Base-by-base conservation (phyloP, 2,329 filamentous ascomycete species). In the Pseudocercospora crystallina region DNA sequence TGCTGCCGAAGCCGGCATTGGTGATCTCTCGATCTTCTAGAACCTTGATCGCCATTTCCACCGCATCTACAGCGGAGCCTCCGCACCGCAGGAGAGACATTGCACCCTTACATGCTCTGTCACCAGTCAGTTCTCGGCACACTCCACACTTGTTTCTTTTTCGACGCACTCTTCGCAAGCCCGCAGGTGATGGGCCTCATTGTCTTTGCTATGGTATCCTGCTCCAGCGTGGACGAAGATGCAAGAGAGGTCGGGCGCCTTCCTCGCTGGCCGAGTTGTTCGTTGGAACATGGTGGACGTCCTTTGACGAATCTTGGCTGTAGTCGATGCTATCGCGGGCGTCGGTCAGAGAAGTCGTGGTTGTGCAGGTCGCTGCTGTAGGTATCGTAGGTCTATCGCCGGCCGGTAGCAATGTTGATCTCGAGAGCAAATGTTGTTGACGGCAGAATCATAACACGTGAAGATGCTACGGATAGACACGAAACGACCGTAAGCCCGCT, bases 171-270 rank as follows among this genome's bases (percentile, higher is more conserved):
- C 86, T 65, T 87, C 86, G 70, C 94, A 97, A 36, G 90, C 90
- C 64, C 85, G 79, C 8, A 99, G 80, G 66, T 99, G 94, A 33
- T 88, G 78, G 49, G 80, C 77, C 68, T 99, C 91, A 66, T 97
- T 97, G 53, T 87, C 82, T 17, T 82, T 76, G 66, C 90, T 96
- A 69, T 99, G 94, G 64, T 89, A 99, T 3, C 94, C 94, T 12
- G 94, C 94, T 31, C 94, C 94, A 33, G 92, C 94, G 71, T 99
- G 94, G 38, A 99, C 86, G 69, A 96, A 97, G 45, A 99, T 92
- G 52, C 90, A 90, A 50, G 83, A 83, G 8, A 83, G 73, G 58
- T 80, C 75, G 26, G 64, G 62, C 7, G 49, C 49, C 57, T 74
- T 71, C 13, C 68, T 68, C 40, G 41, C 40, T 13, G 47, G 43